Conservation (phyloP, 2,329 filamentous ascomycete genomes). For the Sarocladiaceae sp. region DNA sequence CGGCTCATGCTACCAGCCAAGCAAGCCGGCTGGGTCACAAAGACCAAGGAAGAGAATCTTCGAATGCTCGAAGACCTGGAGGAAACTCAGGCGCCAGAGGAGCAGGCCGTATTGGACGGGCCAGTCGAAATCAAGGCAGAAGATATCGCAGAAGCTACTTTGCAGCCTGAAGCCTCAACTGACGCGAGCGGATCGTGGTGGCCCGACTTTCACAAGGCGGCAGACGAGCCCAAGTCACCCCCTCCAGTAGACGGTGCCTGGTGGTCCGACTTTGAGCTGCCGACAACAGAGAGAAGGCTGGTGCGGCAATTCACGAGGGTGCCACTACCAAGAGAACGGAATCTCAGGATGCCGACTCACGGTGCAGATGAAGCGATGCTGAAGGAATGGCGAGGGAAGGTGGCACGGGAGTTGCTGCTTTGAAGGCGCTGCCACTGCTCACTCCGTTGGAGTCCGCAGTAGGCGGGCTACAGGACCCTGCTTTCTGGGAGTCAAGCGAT, state of each 20-base stretch:
- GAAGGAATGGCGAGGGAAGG: slow-evolving; percentile 21
- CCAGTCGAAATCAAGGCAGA: too few species aligned
- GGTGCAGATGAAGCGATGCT: slow-evolving; percentile 9
- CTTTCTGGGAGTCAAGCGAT: too few species aligned
- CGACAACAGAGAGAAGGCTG: not conserved
- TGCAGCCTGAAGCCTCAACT: too few species aligned
- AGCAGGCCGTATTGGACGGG: not conserved
- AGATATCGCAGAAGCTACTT: too few species aligned
- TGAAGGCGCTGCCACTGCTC: too few species aligned
- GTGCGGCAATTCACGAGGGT: slow-evolving; percentile 1
- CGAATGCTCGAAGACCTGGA: not conserved
- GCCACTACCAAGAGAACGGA: not conserved
- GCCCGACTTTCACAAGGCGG: too few species aligned
- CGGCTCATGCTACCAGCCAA: not conserved
- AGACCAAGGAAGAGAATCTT: not conserved
- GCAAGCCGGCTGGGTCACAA: not conserved
- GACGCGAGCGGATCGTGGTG: too few species aligned
- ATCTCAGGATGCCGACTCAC: not conserved
- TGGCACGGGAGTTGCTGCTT: slow-evolving; percentile 24
- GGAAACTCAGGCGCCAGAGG: not conserved
- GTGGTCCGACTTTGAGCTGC: not conserved
- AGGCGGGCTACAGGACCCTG: too few species aligned
- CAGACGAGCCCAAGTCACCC: too few species aligned
- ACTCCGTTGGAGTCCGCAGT: too few species aligned
- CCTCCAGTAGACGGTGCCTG: too few species aligned